These are phyloP conservation scores for Malassezia arunalokei DNA, from an alignment of 1,284 basidiomycete genomes.

Conservation along the genomic window DNA sequence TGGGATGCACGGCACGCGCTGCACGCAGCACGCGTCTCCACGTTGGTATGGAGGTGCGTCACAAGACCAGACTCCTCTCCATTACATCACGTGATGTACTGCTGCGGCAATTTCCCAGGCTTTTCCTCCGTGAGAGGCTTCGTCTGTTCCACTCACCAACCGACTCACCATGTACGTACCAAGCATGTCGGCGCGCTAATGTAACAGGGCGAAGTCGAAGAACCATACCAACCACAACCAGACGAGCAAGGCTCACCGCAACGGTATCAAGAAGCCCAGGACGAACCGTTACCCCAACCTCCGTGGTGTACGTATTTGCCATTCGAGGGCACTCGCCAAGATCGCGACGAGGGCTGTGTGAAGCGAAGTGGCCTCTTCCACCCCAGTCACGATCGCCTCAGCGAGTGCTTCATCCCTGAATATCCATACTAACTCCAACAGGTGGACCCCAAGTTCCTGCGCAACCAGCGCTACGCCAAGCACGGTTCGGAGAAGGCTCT, in stretches of 20 bases:
- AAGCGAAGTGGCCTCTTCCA: no score
- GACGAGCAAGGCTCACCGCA: conserved; percentile 83
- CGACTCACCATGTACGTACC: conserved; percentile 10
- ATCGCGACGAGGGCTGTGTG: no score
- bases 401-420: no score
- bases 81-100: conserved; percentile 12
- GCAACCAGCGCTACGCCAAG: conserved; percentile 66
- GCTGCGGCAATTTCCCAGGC: conserved; percentile 17
- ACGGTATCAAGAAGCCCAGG: conserved; percentile 54
- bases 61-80: background rate
- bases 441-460: conserved; percentile 73
- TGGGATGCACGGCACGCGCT: background rate
- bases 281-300: conserved; percentile 66
- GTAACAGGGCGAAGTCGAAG: conserved; percentile 40
- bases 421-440: background rate
- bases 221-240: conserved; percentile 43
- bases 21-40: background rate
- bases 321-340: background rate
- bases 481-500: conserved; percentile 59
- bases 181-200: background rate
- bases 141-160: background rate
- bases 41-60: background rate
- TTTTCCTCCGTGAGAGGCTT: conserved; percentile 7
- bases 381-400: no score
- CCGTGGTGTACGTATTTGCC: conserved; percentile 60